phyloP scores from a whole-genome alignment of 2,329 filamentous ascomycete species.

The Albophoma yamanashiensis region DNA sequence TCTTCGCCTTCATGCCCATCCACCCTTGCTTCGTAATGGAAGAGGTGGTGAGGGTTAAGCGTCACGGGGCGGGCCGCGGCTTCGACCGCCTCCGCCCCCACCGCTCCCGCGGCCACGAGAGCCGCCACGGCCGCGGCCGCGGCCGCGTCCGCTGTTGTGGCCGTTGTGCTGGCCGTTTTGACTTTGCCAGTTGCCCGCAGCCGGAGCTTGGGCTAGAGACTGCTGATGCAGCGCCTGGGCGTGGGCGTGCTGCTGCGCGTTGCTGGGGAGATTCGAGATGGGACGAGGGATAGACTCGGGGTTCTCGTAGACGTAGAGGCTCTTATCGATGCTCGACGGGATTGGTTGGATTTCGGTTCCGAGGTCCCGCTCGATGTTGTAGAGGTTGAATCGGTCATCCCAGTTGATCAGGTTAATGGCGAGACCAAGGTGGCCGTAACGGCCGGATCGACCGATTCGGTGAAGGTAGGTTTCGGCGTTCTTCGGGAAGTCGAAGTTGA shows the following conservation, averaged over 20 bases:
- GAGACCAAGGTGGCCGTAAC: constrained; percentile 92
- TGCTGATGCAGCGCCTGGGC: constrained; percentile 15
- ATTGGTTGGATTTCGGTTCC: constrained; percentile 98
- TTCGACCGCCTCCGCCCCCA: constrained; percentile 19
- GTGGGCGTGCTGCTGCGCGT: constrained; percentile 19
- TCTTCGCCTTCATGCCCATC: constrained; percentile 7
- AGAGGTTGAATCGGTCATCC: constrained; percentile 97
- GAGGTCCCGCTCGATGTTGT: constrained; percentile 95
- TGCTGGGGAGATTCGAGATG: constrained; percentile 36
- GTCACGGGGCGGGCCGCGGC: constrained; percentile 24
- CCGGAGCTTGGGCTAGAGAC: constrained; percentile 10
- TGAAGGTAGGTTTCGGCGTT: constrained; percentile 98
- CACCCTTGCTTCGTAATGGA: constrained; percentile 11
- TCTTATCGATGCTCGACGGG: constrained; percentile 89
- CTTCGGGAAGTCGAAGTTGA: constrained; percentile 99
- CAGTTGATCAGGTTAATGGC: constrained; percentile 99
- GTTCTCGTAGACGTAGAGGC: constrained; percentile 94
- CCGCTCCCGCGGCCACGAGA: constrained; percentile 28
- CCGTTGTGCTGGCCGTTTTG: constrained; percentile 27
- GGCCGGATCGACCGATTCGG: constrained; percentile 93
- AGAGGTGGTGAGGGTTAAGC: constrained; percentile 15
- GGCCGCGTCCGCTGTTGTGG: constrained; percentile 23
- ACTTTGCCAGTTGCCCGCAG: constrained; percentile 30
- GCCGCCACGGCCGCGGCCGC: constrained; percentile 19
- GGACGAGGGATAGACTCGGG: constrained; percentile 91